Percentiles rank a stretch among this genome's conserved stretches.
Evolutionary conservation across 148 eudicot genomes (phyloP).

Genomic region (Gaultheria prostrata): DNA sequence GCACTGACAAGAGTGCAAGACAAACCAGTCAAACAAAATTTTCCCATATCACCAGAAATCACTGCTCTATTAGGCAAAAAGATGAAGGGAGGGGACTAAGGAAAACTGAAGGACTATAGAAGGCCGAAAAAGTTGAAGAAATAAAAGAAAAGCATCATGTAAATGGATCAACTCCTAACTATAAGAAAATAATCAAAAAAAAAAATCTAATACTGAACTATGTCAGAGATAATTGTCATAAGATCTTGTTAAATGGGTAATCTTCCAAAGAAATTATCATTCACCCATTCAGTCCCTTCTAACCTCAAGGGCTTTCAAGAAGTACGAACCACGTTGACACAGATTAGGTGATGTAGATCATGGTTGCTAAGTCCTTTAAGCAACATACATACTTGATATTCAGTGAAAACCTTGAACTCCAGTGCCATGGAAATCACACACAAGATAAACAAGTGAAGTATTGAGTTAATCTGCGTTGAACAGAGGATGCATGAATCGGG

Average conservation of each 20-base stretch:
- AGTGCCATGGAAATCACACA: not conserved
- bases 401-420: not conserved
- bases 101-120: not conserved
- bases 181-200: not conserved
- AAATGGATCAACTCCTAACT: not conserved
- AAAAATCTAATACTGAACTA: not conserved
- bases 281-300: not conserved
- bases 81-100: not conserved
- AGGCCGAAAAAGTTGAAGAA: not conserved
- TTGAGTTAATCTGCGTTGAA: not conserved
- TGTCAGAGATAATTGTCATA: not conserved
- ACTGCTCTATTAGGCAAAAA: not conserved
- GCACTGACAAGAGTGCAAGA: no score
- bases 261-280: not conserved
- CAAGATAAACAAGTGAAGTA: not conserved
- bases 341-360: not conserved
- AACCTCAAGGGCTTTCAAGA: conserved; percentile 1
- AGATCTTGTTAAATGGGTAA: not conserved
- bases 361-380: not conserved
- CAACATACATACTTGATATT: not conserved
- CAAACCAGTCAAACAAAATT: not conserved
- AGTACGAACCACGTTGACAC: not conserved
- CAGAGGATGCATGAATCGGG: not conserved
- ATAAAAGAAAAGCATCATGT: not conserved
- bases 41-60: not conserved